A percentile compares a stretch with the other conserved stretches of the same genome.
Evolutionary conservation across 179 eudicot species (phyloP).

Genomic region (Silene vulgaris): DNA sequence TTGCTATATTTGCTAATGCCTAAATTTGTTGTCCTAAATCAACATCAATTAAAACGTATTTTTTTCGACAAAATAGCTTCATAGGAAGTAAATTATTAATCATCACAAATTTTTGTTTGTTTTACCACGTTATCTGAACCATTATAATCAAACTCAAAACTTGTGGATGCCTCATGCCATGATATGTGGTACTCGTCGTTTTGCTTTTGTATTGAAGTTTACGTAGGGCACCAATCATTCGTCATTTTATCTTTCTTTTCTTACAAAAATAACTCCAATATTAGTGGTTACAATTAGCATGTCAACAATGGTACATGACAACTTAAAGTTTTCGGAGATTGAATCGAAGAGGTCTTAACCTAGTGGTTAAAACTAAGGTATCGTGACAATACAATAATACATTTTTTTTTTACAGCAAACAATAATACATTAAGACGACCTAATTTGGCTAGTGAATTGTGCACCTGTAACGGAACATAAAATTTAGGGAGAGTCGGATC

Average conservation of each 20-base stretch:
- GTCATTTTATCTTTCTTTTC: constrained; percentile 3
- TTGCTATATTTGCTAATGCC: background rate
- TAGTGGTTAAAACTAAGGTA: too few species aligned
- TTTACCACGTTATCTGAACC: background rate
- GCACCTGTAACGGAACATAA: too few species aligned
- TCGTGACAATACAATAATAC: too few species aligned
- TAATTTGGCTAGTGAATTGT: too few species aligned
- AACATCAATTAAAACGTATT: background rate
- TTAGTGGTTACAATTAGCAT: constrained; percentile 5
- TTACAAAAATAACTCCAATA: background rate
- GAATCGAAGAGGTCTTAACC: too few species aligned
- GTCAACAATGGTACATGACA: background rate
- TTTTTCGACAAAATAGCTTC: background rate
- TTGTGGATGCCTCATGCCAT: constrained; percentile 26
- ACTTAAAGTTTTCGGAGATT: background rate
- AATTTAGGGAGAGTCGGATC: too few species aligned
- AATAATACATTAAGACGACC: too few species aligned
- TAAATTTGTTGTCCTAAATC: background rate
- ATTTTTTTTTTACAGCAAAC: too few species aligned
- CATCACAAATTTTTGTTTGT: background rate
- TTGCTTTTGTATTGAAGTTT: constrained; percentile 7
- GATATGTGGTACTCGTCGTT: constrained; percentile 18
- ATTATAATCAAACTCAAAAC: constrained; percentile 15
- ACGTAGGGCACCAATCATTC: constrained; percentile 10
- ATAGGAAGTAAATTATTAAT: background rate